Conservation (phyloP, 139 green algal genomes). For the Auxenochlorella pyrenoidosa region DNA sequence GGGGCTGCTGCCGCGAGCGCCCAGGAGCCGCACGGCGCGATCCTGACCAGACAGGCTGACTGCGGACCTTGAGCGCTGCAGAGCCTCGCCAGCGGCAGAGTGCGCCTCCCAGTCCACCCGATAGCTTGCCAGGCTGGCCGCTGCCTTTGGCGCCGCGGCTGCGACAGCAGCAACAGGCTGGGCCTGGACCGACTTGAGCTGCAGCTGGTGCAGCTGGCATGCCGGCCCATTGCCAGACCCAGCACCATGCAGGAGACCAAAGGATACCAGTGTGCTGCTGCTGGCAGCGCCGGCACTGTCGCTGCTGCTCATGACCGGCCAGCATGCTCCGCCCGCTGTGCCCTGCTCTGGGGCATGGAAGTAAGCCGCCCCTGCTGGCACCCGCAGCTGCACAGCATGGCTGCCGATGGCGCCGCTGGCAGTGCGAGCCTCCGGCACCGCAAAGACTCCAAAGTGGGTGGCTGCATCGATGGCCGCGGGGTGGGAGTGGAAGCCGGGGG, state of each 20-base stretch:
- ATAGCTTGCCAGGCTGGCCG: not conserved
- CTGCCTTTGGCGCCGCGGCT: not conserved
- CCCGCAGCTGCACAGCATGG: not conserved
- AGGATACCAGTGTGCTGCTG: not conserved
- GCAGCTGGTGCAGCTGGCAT: not conserved
- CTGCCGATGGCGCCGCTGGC: not conserved
- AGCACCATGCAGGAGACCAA: not conserved
- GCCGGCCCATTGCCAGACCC: not conserved
- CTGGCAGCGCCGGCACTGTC: not conserved
- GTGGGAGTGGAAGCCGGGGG: conserved; percentile 15
- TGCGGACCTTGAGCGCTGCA: not conserved
- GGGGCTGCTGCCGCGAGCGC: not conserved
- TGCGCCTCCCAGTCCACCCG: not conserved
- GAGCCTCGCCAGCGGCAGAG: not conserved
- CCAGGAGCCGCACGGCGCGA: not conserved
- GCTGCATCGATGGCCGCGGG: conserved; percentile 1
- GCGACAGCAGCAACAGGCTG: not conserved
- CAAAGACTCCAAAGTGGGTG: conserved; percentile 14
- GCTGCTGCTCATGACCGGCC: conserved; percentile 5
- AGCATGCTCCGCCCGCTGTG: not conserved
- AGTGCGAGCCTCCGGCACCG: not conserved
- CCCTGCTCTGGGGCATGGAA: not conserved
- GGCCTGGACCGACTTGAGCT: not conserved
- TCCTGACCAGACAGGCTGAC: not conserved
- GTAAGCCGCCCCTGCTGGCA: conserved; percentile 7